phyloP scores from a whole-genome alignment of 208 protist genomes.

The Leishmania mexicana region DNA sequence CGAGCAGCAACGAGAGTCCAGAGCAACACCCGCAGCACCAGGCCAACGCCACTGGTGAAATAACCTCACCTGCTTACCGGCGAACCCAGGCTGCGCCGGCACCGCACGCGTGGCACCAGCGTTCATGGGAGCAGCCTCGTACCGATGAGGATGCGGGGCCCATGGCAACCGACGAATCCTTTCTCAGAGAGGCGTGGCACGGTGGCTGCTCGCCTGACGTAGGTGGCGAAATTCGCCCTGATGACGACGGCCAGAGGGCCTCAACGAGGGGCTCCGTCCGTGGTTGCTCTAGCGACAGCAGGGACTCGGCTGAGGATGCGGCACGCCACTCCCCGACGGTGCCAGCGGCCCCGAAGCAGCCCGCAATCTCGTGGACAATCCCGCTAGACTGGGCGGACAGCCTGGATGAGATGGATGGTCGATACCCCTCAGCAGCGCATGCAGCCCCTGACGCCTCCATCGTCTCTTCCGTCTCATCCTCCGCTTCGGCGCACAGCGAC shows the following conservation, averaged over 20 bases:
- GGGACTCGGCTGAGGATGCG: neutral
- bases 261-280: neutral
- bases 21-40: neutral
- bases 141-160: neutral
- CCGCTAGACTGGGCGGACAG: conserved; percentile 3
- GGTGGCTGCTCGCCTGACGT: neutral
- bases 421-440: neutral
- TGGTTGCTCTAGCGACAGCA: neutral
- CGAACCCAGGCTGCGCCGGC: neutral
- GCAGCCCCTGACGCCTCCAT: neutral
- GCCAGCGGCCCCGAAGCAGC: neutral
- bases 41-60: neutral
- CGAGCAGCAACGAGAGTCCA: neutral
- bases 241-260: neutral
- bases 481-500: neutral
- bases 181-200: conserved; percentile 5
- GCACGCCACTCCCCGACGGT: neutral
- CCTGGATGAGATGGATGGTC: neutral
- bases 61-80: neutral
- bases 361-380: conserved; percentile 24
- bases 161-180: neutral
- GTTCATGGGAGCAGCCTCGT: neutral
- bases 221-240: neutral
- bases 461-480: neutral
- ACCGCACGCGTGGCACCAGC: conserved; percentile 7